These are phyloP conservation scores for Botryotinia narcissicola DNA, from an alignment of 2,329 filamentous ascomycete genomes.

Conservation along the genomic window DNA sequence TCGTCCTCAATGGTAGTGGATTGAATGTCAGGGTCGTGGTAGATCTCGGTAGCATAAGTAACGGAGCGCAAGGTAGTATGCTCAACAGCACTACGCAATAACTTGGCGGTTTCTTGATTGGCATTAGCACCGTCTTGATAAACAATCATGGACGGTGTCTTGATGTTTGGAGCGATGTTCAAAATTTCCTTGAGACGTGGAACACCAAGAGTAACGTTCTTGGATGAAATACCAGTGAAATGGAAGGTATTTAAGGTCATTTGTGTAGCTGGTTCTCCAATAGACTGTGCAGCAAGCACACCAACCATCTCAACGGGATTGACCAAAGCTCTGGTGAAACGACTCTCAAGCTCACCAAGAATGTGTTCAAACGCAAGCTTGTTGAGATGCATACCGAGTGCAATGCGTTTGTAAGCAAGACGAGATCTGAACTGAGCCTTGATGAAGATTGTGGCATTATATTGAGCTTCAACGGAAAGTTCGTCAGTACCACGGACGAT, in stretches of 20 bases:
- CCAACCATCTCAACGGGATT: constrained; percentile 98
- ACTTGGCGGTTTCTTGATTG: constrained; percentile 78
- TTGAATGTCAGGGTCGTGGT: constrained; percentile 91
- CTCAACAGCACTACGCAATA: constrained; percentile 83
- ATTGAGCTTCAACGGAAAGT: constrained; percentile 82
- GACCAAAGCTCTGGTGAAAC: constrained; percentile 82
- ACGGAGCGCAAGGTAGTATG: constrained; percentile 92
- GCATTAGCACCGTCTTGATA: constrained; percentile 66
- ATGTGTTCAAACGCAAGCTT: constrained; percentile 92
- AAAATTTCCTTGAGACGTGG: constrained; percentile 99
- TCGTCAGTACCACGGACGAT: constrained; percentile 83
- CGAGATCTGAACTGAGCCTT: constrained; percentile 88
- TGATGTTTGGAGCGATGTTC: constrained; percentile 96
- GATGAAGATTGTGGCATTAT: constrained; percentile 85
- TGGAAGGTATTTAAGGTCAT: constrained; percentile 99
- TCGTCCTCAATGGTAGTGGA: constrained; percentile 84
- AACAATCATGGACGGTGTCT: constrained; percentile 95
- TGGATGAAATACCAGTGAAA: constrained; percentile 98
- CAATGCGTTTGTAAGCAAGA: constrained; percentile 88
- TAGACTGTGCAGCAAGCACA: constrained; percentile 95
- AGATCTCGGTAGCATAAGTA: constrained; percentile 89
- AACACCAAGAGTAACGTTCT: constrained; percentile 99
- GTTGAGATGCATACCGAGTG: constrained; percentile 80
- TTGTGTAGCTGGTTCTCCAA: constrained; percentile 96
- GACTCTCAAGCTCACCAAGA: constrained; percentile 82